Evolutionary conservation across 148 eudicot species (phyloP).

Genomic region (Dysphania ambrosioides): DNA sequence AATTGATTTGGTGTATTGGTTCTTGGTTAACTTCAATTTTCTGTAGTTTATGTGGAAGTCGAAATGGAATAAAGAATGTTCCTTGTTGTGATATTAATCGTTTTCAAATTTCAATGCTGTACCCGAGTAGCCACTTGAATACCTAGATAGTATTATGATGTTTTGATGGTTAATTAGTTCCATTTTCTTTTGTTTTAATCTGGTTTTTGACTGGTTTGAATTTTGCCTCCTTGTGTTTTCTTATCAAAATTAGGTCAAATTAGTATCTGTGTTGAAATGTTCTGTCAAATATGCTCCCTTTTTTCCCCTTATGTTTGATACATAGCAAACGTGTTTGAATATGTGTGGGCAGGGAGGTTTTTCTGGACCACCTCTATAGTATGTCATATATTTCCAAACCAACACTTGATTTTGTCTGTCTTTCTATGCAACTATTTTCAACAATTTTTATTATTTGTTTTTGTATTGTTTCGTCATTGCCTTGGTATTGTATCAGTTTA

Average conservation of each 20-base stretch:
- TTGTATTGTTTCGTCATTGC: constrained; percentile 1
- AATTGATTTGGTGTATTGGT: neutral
- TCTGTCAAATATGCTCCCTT: constrained; percentile 9
- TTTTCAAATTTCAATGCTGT: neutral
- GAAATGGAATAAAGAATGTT: neutral
- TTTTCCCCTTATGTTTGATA: constrained; percentile 5
- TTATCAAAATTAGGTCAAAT: neutral
- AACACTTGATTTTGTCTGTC: constrained; percentile 16
- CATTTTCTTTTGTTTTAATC: neutral
- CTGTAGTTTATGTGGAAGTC: neutral
- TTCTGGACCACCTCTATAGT: constrained; percentile 23
- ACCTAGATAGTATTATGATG: constrained; percentile 7
- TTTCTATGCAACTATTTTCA: constrained; percentile 2
- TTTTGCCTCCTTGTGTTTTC: neutral
- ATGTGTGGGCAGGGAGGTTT: neutral
- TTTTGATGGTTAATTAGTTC: neutral
- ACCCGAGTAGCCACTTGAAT: neutral
- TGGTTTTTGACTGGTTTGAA: neutral
- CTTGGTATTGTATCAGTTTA: neutral
- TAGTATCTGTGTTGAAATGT: neutral
- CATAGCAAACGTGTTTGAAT: constrained; percentile 6
- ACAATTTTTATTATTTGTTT: neutral
- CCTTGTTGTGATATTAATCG: neutral
- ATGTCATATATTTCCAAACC: constrained; percentile 14
- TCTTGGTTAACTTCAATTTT: neutral